Evolutionary conservation across 1,139 yeast species (phyloP), one percentile per base, ranked within the genome.

Genomic region (Yamadazyma buinensis): DNA sequence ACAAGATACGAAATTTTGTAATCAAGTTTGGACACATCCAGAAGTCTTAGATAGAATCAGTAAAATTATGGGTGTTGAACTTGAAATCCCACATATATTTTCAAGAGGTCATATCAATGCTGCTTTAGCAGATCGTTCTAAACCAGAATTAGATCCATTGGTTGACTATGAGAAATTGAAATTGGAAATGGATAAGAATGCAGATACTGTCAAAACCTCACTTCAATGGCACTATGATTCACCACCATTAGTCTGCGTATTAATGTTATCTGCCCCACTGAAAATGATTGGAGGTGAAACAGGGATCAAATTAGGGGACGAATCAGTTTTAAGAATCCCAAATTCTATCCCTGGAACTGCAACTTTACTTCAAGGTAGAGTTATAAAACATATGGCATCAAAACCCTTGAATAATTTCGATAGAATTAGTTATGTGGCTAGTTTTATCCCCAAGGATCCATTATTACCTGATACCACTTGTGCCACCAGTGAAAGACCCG

Each of bases 351-450:
- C 28, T 8, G 52, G 52, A 3, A 61, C 61, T 44, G 77, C 74
- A 3, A 59, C 71, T 12, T 61, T 74, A 21, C 55, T 74, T 28
- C 80, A 74, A 49, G 80, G 79, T 8, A 42, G 51, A 37, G 51
- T 47, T 5, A 42, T 48, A 12, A 48, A 46, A 30, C 52, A 48
- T 27, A 43, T 47, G 27, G 52, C 51, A 8, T 43, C 52, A 10
- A 60, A 58, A 35, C 66, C 66, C 10, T 43, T 58, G 24, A 53
- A 59, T 20, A 57, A 58, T 34, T 49, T 50, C 27, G 61, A 60
- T 34, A 46, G 65, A 44, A 59, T 60, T 30, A 48, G 58, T 29
- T 50, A 59, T 70, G 75, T 71, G 19, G 61, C 67, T 9, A 58
- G 69, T 6, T 67, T 59, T 47, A 57, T 71, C 33, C 73, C 77